Evolutionary conservation across 192 early-diverging fungal genomes (phyloP).

Genomic region (Backusella westeae): DNA sequence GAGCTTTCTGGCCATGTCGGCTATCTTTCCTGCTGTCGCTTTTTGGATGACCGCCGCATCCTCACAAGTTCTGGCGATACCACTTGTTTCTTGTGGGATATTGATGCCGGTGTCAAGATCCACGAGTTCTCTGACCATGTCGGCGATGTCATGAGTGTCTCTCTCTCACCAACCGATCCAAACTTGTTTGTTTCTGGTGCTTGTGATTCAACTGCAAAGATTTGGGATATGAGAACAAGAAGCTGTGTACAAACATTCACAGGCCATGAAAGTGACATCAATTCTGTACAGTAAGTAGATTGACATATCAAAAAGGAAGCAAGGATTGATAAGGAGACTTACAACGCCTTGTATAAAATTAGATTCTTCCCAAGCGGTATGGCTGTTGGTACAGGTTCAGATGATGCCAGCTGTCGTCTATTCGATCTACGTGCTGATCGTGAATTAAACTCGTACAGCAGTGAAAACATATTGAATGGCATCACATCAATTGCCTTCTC

Average conservation of each 20-base stretch:
- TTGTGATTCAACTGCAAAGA: conserved; percentile 97
- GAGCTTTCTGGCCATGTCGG: conserved; percentile 94
- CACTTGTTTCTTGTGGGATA: conserved; percentile 99
- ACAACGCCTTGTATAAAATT: neutral
- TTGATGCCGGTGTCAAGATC: conserved; percentile 95
- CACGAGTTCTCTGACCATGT: conserved; percentile 97
- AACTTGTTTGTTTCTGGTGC: conserved; percentile 97
- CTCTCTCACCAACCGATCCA: conserved; percentile 82
- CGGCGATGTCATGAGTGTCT: conserved; percentile 97
- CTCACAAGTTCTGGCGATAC: conserved; percentile 95
- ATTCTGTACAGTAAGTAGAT: conserved; percentile 75
- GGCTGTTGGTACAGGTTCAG: conserved; percentile 97
- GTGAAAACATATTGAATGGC: conserved; percentile 96
- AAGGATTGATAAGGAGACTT: neutral
- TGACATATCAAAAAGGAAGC: neutral
- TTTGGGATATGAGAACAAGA: conserved; percentile 98
- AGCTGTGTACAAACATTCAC: conserved; percentile 97
- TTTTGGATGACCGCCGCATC: conserved; percentile 93
- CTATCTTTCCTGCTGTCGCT: conserved; percentile 96
- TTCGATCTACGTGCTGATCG: conserved; percentile 97
- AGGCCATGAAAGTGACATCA: conserved; percentile 96
- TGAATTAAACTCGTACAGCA: conserved; percentile 95
- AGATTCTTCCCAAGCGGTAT: conserved; percentile 97
- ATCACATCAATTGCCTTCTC: conserved; percentile 98
- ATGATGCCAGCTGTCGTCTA: conserved; percentile 95